Conservation (phyloP, 2,329 filamentous ascomycete genomes). For the Coniochaeta ligniaria region DNA sequence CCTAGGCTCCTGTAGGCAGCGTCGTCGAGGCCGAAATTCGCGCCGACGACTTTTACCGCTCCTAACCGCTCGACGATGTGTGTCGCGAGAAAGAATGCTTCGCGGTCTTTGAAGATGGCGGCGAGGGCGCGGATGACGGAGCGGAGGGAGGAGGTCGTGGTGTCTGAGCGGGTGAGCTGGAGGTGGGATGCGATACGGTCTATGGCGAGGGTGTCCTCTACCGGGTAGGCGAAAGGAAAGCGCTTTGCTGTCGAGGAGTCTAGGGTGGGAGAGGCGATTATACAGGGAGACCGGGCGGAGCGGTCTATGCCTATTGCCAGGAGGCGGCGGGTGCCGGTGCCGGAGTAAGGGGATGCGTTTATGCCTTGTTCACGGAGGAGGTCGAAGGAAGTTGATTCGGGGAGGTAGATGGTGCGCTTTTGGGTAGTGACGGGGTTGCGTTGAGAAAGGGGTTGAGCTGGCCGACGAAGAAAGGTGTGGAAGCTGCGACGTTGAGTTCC, state of each 20-base stretch:
- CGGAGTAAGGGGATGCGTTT: constrained; percentile 27
- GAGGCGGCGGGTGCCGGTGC: constrained; percentile 34
- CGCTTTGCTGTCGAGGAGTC: constrained; percentile 32
- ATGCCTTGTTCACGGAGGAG: constrained; percentile 47
- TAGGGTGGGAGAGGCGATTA: constrained; percentile 50
- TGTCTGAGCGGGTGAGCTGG: constrained; percentile 43
- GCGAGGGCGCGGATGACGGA: constrained; percentile 46
- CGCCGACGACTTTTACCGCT: constrained; percentile 23
- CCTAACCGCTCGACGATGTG: constrained; percentile 17
- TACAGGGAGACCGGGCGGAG: constrained; percentile 51
- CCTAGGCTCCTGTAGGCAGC: constrained; percentile 25
- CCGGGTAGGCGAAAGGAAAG: constrained; percentile 54
- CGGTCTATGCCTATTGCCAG: constrained; percentile 62
- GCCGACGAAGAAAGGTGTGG: neutral
- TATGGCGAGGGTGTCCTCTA: constrained; percentile 27
- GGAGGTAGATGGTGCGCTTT: constrained; percentile 46
- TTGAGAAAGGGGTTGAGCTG: neutral
- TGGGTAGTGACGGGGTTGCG: constrained; percentile 19
- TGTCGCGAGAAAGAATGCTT: constrained; percentile 38
- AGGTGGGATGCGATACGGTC: constrained; percentile 40
- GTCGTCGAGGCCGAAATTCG: constrained; percentile 40
- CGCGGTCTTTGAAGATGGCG: constrained; percentile 36
- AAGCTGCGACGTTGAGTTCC: constrained; percentile 22
- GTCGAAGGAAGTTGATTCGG: constrained; percentile 42
- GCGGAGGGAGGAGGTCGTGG: constrained; percentile 34